Percentiles rank a stretch among this genome's conserved stretches.
Conservation (phyloP, 1,284 basidiomycete genomes). For the Pyrrhoderma lamaoense region DNA sequence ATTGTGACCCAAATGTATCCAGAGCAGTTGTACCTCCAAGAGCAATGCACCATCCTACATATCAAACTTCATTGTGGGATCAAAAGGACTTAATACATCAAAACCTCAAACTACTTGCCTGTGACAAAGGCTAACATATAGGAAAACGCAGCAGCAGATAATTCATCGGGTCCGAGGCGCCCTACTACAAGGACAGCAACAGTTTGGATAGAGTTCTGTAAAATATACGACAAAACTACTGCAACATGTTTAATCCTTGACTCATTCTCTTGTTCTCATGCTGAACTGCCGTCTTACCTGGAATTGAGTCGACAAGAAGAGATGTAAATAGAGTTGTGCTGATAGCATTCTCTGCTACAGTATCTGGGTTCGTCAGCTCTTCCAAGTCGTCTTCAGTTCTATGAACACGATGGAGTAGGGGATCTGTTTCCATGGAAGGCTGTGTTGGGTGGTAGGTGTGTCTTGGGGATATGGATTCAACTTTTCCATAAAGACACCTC, state of each 20-base stretch:
- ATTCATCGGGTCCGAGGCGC: slow-evolving; percentile 57
- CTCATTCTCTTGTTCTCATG: not conserved
- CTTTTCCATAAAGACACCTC: not conserved
- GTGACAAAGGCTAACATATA: slow-evolving; percentile 72
- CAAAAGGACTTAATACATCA: slow-evolving; percentile 7
- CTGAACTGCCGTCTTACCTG: slow-evolving; percentile 35
- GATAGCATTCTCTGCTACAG: not conserved
- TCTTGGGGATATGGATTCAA: not conserved
- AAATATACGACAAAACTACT: slow-evolving; percentile 59
- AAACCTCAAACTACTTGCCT: slow-evolving; percentile 51
- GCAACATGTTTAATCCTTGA: slow-evolving; percentile 5
- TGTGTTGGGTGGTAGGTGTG: not conserved
- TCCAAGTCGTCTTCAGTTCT: not conserved
- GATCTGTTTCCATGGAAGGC: slow-evolving; percentile 9
- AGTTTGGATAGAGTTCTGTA: slow-evolving; percentile 70
- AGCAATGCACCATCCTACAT: slow-evolving; percentile 63
- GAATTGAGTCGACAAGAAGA: slow-evolving; percentile 47
- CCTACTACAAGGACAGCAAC: slow-evolving; percentile 55
- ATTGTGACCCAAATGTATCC: slow-evolving; percentile 69
- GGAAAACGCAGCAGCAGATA: slow-evolving; percentile 64
- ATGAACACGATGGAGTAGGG: slow-evolving; percentile 1
- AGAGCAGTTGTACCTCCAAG: slow-evolving; percentile 71
- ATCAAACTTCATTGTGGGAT: slow-evolving; percentile 18
- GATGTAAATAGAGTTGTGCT: slow-evolving; percentile 37
- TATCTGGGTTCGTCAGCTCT: not conserved